Conservation (phyloP, 2,329 filamentous ascomycete species). For the Colletotrichum falcatum region DNA sequence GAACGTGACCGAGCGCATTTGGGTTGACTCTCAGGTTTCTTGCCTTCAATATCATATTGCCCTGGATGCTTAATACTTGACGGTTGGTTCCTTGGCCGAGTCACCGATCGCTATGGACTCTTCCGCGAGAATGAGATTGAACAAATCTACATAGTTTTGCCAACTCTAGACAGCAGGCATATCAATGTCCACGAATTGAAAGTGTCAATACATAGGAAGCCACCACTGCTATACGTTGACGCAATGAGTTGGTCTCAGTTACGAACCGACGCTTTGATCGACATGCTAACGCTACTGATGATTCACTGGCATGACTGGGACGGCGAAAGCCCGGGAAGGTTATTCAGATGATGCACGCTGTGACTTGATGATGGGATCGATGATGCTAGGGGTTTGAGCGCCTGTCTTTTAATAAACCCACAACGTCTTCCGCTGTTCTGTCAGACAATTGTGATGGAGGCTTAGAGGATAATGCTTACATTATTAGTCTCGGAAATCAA, state of each 20-base stretch:
- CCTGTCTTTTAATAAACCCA: neutral
- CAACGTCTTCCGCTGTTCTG: neutral
- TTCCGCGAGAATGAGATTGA: no score
- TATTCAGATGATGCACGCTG: constrained; percentile 14
- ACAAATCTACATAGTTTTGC: neutral
- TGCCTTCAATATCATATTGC: neutral
- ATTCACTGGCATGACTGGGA: neutral
- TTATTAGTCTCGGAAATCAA: neutral
- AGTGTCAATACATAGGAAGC: neutral
- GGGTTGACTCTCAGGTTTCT: neutral
- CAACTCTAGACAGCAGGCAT: no score
- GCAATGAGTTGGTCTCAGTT: neutral
- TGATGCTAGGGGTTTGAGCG: neutral
- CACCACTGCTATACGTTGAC: neutral
- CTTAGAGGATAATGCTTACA: no score
- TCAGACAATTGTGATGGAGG: neutral
- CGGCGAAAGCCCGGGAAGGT: neutral
- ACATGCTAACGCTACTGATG: neutral
- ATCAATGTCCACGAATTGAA: neutral
- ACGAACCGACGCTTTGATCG: neutral
- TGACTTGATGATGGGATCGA: neutral
- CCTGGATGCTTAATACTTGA: neutral
- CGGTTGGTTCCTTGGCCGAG: neutral
- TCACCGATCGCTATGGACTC: neutral
- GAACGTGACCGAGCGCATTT: neutral